A percentile compares a stretch with the other conserved stretches of the same genome.
These are phyloP conservation scores for Vanilla planifolia DNA, from an alignment of 106 monocot genomes.

Conservation along the genomic window DNA sequence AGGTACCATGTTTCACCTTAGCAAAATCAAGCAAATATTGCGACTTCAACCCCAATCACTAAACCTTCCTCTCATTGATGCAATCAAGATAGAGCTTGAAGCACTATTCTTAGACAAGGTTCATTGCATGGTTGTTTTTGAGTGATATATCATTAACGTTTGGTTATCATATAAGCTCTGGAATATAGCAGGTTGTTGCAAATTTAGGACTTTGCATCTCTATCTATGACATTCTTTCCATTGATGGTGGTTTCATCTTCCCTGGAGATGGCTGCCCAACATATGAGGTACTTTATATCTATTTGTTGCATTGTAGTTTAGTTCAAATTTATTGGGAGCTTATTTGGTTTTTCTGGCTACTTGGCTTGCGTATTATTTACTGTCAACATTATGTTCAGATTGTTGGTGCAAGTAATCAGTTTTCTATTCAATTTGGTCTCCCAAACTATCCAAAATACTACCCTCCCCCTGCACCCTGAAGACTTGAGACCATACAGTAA, in stretches of 20 bases:
- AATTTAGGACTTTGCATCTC: conserved; percentile 89
- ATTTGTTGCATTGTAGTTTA: conserved; percentile 4
- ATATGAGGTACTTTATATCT: conserved; percentile 42
- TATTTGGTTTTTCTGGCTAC: no score
- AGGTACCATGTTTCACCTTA: conserved; percentile 71
- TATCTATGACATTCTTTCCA: conserved; percentile 68
- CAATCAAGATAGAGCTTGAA: conserved; percentile 68
- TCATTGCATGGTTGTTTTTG: background rate
- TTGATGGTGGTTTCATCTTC: conserved; percentile 69
- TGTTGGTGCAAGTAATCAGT: background rate
- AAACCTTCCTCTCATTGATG: conserved; percentile 50
- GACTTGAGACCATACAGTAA: no score
- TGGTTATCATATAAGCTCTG: background rate
- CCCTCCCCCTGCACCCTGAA: no score
- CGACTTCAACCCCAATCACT: conserved; percentile 63
- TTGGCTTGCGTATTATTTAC: background rate
- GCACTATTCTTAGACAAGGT: conserved; percentile 86
- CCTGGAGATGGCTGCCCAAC: conserved; percentile 57
- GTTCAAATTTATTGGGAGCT: no score
- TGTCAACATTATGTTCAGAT: background rate
- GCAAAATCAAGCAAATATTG: conserved; percentile 53
- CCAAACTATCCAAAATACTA: no score
- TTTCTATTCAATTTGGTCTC: no score
- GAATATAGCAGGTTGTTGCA: conserved; percentile 48
- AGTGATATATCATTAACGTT: background rate